Conservation (phyloP, 768 basidiomycete genomes). For the Leucogyrophana mollusca region DNA sequence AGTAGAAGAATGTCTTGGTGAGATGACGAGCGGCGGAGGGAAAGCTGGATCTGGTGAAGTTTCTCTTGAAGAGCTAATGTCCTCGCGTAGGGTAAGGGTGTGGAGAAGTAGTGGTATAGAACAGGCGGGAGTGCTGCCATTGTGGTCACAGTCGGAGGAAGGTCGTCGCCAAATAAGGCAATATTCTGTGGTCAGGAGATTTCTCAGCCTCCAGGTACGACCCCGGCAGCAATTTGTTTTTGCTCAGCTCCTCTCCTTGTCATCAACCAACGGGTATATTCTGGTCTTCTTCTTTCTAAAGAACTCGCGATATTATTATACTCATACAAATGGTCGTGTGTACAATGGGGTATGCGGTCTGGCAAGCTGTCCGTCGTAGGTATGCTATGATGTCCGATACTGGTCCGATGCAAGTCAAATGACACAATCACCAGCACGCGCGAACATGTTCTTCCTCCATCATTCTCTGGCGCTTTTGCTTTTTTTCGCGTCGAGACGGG, state of each 20-base stretch:
- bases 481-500: neutral
- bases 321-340: too few species aligned
- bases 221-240: neutral
- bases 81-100: conserved; percentile 74
- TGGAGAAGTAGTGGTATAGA: conserved; percentile 72
- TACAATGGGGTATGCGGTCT: too few species aligned
- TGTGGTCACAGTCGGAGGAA: neutral
- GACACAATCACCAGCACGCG: neutral
- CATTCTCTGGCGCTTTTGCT: conserved; percentile 4
- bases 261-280: too few species aligned
- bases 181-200: neutral
- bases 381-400: too few species aligned
- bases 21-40: conserved; percentile 45
- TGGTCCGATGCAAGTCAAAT: too few species aligned
- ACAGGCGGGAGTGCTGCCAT: conserved; percentile 49
- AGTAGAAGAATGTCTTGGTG: conserved; percentile 69
- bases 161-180: too few species aligned
- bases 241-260: too few species aligned
- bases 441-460: conserved; percentile 2
- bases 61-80: conserved; percentile 71
- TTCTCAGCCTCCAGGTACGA: neutral
- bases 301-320: too few species aligned
- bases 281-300: too few species aligned
- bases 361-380: too few species aligned
- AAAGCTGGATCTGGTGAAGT: conserved; percentile 66